Percentiles rank a stretch among this genome's conserved stretches.
These are phyloP conservation scores for Lachnellula cervina DNA, from an alignment of 2,329 filamentous ascomycete species.

Conservation along the genomic window DNA sequence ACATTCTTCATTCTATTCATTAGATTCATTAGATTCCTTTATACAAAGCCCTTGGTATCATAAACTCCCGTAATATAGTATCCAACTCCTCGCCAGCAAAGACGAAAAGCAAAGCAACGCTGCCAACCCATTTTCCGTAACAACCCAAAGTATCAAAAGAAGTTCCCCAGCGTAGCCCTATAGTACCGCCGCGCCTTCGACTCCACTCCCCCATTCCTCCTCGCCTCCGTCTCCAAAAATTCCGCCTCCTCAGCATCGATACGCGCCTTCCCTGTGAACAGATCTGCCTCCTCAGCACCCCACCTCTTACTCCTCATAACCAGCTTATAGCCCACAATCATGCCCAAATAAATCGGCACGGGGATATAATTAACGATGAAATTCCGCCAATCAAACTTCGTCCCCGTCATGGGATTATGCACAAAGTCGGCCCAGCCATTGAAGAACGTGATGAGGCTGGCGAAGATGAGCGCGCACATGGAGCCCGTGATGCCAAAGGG, in stretches of 20 bases:
- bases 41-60: too few species aligned
- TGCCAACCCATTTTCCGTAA: neutral
- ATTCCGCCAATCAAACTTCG: conserved; percentile 56
- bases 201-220: conserved; percentile 13
- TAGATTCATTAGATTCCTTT: too few species aligned
- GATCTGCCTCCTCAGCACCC: conserved; percentile 47
- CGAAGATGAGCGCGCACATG: conserved; percentile 63
- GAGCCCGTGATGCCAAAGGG: conserved; percentile 71
- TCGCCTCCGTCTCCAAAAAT: conserved; percentile 22
- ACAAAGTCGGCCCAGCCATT: conserved; percentile 79
- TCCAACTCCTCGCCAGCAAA: neutral
- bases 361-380: conserved; percentile 61
- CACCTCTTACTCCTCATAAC: conserved; percentile 39
- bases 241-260: conserved; percentile 56
- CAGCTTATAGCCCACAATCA: conserved; percentile 54
- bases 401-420: conserved; percentile 39
- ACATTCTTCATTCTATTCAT: too few species aligned
- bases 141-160: conserved; percentile 15
- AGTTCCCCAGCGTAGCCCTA: conserved; percentile 21
- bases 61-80: neutral
- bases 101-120: neutral
- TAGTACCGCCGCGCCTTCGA: conserved; percentile 17
- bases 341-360: conserved; percentile 56
- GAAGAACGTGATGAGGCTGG: conserved; percentile 69
- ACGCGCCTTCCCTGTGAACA: conserved; percentile 53